Evolutionary conservation across 2,329 filamentous ascomycete species (phyloP).

Genomic region (Paecilomyces formosus): DNA sequence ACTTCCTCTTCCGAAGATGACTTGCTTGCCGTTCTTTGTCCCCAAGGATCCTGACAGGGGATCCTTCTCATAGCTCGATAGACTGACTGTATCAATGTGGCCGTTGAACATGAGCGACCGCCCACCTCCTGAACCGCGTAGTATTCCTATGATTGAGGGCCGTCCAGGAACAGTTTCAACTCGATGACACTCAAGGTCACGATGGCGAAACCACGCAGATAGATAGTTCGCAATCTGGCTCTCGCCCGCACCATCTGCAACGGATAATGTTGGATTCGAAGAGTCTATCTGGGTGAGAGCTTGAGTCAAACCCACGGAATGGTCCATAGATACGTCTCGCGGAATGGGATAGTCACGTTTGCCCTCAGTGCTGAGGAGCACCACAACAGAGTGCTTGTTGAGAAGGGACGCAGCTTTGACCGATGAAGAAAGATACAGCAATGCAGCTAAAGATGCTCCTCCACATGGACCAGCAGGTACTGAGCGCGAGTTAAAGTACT

Average conservation of each 20-base stretch:
- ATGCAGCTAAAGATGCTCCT: slow-evolving; percentile 47
- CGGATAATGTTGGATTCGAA: slow-evolving; percentile 38
- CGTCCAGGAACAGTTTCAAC: slow-evolving; percentile 41
- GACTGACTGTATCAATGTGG: slow-evolving; percentile 47
- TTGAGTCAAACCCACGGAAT: slow-evolving; percentile 38
- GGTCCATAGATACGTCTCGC: slow-evolving; percentile 32
- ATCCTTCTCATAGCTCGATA: slow-evolving; percentile 40
- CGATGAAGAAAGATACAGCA: slow-evolving; percentile 41
- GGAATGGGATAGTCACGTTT: slow-evolving; percentile 46
- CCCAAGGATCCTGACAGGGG: slow-evolving; percentile 37
- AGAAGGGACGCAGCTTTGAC: slow-evolving; percentile 26
- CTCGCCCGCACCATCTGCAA: slow-evolving; percentile 40
- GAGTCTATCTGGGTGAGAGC: slow-evolving; percentile 44
- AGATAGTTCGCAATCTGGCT: slow-evolving; percentile 41
- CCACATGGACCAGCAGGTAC: slow-evolving; percentile 58
- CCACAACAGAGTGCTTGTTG: slow-evolving; percentile 47
- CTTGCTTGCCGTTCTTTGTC: slow-evolving; percentile 23
- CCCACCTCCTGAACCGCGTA: slow-evolving; percentile 40
- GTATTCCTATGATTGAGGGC: slow-evolving; percentile 45
- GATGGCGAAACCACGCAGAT: slow-evolving; percentile 44
- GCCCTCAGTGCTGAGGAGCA: slow-evolving; percentile 63
- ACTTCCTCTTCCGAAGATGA: slow-evolving; percentile 40
- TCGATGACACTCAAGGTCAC: slow-evolving; percentile 45
- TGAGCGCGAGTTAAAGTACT: slow-evolving; percentile 43
- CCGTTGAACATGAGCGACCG: slow-evolving; percentile 48